Evolutionary conservation across 805 yeast genomes (phyloP).

Genomic region (Cyberlindnera bimundalis): DNA sequence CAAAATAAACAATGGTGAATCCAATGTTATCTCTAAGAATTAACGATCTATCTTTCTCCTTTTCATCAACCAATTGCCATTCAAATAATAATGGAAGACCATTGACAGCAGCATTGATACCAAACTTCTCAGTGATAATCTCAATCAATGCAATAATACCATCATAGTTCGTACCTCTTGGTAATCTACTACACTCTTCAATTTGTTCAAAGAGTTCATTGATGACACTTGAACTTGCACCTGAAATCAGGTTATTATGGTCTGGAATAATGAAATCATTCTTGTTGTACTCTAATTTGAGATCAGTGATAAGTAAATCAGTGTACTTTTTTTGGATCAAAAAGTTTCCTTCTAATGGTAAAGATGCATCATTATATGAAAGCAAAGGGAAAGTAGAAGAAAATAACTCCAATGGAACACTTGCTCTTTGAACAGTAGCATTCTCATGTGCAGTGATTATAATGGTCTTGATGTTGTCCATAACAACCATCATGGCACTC

Average conservation of each 20-base stretch:
- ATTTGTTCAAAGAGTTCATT: constrained; percentile 24
- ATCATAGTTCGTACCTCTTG: constrained; percentile 5
- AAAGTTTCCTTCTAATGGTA: constrained; percentile 5
- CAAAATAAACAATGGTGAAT: constrained; percentile 14
- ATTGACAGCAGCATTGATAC: constrained; percentile 45
- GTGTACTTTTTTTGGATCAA: constrained; percentile 19
- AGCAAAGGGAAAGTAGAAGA: constrained; percentile 22
- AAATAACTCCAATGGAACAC: constrained; percentile 26
- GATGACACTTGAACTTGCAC: constrained; percentile 19
- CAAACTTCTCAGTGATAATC: constrained; percentile 33
- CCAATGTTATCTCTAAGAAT: constrained; percentile 24
- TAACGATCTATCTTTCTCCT: neutral
- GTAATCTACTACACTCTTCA: constrained; percentile 11
- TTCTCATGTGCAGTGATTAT: constrained; percentile 17
- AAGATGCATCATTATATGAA: constrained; percentile 1
- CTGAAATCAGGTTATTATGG: constrained; percentile 20
- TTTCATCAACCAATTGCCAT: constrained; percentile 34
- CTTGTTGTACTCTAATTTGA: constrained; percentile 21
- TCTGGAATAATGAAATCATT: constrained; percentile 17
- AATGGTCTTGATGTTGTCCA: constrained; percentile 20
- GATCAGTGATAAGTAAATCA: constrained; percentile 16
- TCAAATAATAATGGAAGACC: constrained; percentile 43
- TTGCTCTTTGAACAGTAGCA: constrained; percentile 23
- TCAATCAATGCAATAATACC: constrained; percentile 14
- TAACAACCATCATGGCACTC: constrained; percentile 9